Conservation (phyloP, 768 basidiomycete species). For the Termitomyces sp. region DNA sequence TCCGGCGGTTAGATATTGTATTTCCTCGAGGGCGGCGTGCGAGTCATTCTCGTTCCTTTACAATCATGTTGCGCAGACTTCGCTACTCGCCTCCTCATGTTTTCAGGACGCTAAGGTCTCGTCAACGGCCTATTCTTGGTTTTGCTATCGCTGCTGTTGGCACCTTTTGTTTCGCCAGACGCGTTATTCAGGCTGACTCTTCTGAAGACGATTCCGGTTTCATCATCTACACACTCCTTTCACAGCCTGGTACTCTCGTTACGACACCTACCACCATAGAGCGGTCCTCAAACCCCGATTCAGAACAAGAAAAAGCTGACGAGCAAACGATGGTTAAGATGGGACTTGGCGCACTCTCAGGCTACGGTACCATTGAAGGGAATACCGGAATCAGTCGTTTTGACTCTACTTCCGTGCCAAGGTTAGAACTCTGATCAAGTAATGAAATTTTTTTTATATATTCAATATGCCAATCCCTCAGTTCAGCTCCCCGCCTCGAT, state of each 20-base stretch:
- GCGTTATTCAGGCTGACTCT: constrained; percentile 14
- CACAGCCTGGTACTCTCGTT: background rate
- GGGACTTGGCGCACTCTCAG: constrained; percentile 1
- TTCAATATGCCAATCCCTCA: background rate
- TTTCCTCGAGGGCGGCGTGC: background rate
- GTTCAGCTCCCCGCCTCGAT: constrained; percentile 10
- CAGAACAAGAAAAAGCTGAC: background rate
- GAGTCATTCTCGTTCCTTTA: background rate
- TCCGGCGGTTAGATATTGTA: background rate
- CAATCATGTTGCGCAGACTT: background rate
- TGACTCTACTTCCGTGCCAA: constrained; percentile 16
- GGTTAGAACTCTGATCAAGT: constrained; percentile 7
- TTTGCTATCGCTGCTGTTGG: constrained; percentile 13
- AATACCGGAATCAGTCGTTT: constrained; percentile 19
- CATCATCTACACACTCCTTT: constrained; percentile 1
- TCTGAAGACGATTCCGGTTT: background rate
- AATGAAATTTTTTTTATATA: background rate
- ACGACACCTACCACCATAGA: background rate
- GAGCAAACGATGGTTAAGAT: background rate
- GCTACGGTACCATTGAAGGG: constrained; percentile 9
- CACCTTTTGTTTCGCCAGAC: constrained; percentile 11
- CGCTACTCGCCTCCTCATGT: background rate
- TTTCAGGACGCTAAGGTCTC: background rate
- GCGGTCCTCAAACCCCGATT: background rate
- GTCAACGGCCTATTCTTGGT: constrained; percentile 8